Evolutionary conservation across 2,329 filamentous ascomycete genomes (phyloP), one percentile per base, ranked within the genome.

Genomic region (Zymoseptoria passerinii): DNA sequence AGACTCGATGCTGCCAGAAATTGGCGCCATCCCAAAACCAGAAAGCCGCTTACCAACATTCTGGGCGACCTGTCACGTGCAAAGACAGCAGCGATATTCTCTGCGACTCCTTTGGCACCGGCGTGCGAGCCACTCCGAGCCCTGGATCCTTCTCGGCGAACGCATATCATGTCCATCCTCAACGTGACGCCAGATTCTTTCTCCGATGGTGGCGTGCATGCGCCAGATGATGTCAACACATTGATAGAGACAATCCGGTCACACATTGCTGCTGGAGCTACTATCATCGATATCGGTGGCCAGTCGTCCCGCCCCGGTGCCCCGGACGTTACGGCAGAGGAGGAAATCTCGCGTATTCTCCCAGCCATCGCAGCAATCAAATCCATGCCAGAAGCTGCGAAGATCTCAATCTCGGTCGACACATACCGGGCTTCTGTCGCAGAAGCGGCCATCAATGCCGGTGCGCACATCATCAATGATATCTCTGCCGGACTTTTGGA

Each of bases 131-230:
- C 83, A 0, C 74, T 94, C 48, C 82, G 83, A 54, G 80, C 88
- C 18, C 75, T 80, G 6, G 77, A 80, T 60, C 72, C 76, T 0
- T 70, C 68, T 51, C 82, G 86, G 52, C 79, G 77, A 55, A 96
- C 92, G 0, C 83, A 84, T 51, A 76, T 96, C 65, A 99, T 99
- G 94, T 89, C 89, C 56, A 95, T 99, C 63, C 79, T 97, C 51
- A 99, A 99, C 74, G 77, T 95, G 55, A 97, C 94, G 0, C 92
- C 92, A 0, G 92, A 99, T 75, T 97, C 92, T 8, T 99, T 99
- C 77, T 97, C 92, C 0, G 92, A 97, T 70, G 92, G 91, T 55
- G 91, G 91, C 8, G 69, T 78, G 8, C 82, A 91, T 72, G 74
- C 76, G 50, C 68, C 77, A 23, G 69, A 62, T 5, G 78, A 83